Percentiles rank a stretch among this genome's conserved stretches.
phyloP scores from a whole-genome alignment of 2,329 filamentous ascomycete genomes.

The Colletotrichum tanaceti region DNA sequence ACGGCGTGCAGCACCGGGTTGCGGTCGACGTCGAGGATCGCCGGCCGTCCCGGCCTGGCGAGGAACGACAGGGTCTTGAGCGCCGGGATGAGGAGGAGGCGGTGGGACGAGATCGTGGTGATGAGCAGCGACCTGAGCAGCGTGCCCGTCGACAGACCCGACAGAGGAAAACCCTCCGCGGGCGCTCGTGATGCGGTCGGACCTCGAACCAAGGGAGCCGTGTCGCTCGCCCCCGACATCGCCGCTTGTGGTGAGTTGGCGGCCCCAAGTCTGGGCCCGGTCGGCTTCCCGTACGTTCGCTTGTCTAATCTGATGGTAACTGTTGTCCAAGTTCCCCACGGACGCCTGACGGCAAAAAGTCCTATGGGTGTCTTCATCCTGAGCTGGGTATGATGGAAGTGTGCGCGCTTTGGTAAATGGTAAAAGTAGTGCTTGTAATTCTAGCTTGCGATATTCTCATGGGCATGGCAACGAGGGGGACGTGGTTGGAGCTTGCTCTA shows the following conservation, averaged over 20 bases:
- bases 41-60: conserved; percentile 49
- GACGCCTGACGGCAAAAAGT: conserved; percentile 22
- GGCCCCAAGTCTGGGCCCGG: conserved; percentile 25
- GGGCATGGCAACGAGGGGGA: not conserved
- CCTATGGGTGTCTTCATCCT: conserved; percentile 26
- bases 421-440: not conserved
- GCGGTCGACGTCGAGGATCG: conserved; percentile 57
- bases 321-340: conserved; percentile 19
- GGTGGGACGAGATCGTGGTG: conserved; percentile 60
- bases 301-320: conserved; percentile 14
- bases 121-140: conserved; percentile 57
- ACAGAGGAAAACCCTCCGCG: conserved; percentile 41
- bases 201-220: not conserved
- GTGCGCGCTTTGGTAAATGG: not conserved
- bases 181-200: conserved; percentile 2
- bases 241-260: conserved; percentile 27
- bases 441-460: not conserved
- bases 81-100: conserved; percentile 52
- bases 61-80: conserved; percentile 54
- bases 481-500: conserved; percentile 4
- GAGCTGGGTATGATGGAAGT: not conserved
- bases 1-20: conserved; percentile 61
- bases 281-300: conserved; percentile 36
- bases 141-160: conserved; percentile 49
- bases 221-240: conserved; percentile 12